Evolutionary conservation across 169 alveolate species (phyloP).

Genomic region (Cryptosporidium ubiquitum): DNA sequence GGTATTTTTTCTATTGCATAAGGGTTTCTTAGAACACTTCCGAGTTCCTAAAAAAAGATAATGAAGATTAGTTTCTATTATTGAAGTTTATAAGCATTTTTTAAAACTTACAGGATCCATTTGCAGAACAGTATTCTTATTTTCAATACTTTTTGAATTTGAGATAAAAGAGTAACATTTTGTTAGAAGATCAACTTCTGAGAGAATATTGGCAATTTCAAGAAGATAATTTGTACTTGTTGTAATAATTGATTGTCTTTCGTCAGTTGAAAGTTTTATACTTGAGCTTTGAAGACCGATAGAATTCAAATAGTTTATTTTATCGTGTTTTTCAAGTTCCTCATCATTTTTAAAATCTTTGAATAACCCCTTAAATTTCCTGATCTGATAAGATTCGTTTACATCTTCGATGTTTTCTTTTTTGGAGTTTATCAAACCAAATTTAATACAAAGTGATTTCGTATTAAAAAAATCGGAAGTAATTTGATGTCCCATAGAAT

Average conservation of each 20-base stretch:
- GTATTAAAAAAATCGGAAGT: not conserved
- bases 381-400: conserved; percentile 52
- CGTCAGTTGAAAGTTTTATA: conserved; percentile 58
- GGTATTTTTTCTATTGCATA: conserved; percentile 24
- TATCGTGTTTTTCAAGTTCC: conserved; percentile 35
- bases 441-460: conserved; percentile 33
- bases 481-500: conserved; percentile 22
- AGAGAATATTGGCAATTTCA: conserved; percentile 25
- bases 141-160: conserved; percentile 1
- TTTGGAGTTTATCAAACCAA: conserved; percentile 7
- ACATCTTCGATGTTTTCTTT: conserved; percentile 27
- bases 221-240: conserved; percentile 34
- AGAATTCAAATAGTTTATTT: conserved; percentile 25
- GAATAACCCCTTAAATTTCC: conserved; percentile 56
- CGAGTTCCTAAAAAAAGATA: conserved; percentile 27
- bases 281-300: not conserved
- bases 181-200: conserved; percentile 50
- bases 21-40: conserved; percentile 28
- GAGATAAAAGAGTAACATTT: conserved; percentile 30
- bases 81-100: not conserved
- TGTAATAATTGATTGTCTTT: conserved; percentile 54
- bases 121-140: conserved; percentile 12
- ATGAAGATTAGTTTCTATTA: not conserved
- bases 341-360: conserved; percentile 32
- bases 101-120: conserved; percentile 61